Base-by-base conservation (phyloP, 1,284 basidiomycete genomes). In the Wolfiporia cocos region DNA sequence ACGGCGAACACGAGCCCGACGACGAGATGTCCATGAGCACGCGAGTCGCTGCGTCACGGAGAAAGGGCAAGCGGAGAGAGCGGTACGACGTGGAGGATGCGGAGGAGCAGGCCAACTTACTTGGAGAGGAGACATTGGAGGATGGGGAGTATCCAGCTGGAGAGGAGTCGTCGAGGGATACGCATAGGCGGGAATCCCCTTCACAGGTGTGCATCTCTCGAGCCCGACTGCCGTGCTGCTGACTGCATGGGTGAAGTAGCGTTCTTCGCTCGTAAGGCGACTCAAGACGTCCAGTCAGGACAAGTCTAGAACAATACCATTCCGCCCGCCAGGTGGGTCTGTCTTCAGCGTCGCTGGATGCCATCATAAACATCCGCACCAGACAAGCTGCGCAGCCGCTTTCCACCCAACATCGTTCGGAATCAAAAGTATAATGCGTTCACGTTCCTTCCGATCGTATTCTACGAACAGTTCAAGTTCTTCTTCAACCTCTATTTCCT, bases 401-500 rank as follows among this genome's bases (percentile, higher is more conserved):
- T 77, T 49, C 78, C 79, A 44, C 77, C 92, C 22, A 99, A 99
- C 63, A 83, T 88, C 24, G 88, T 98, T 32, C 84, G 91, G 52
- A 99, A 99, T 58, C 95, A 98, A 64, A 99, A 99, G 68, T 99
- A 99, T 74, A 96, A 92, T 59, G 67, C 90, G 39, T 74, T 92
- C 65, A 92, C 91, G 7, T 99, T 99, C 70, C 74, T 99, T 3
- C 95, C 95, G 0, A 77, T 97, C 48, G 94, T 99, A 33, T 83
- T 99, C 61, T 99, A 98, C 65, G 94, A 98, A 64, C 96, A 99
- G 65, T 99, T 99, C 86, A 99, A 98, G 67, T 98, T 96, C 74
- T 99, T 99, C 73, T 99, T 97, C 83, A 99, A 99, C 63, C 76
- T 99, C 11, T 99, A 99, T 67, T 99, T 99, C 61, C 78, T 99